phyloP scores from a whole-genome alignment of 352 stramenopile genomes.

The Phytophthora podocarpi region DNA sequence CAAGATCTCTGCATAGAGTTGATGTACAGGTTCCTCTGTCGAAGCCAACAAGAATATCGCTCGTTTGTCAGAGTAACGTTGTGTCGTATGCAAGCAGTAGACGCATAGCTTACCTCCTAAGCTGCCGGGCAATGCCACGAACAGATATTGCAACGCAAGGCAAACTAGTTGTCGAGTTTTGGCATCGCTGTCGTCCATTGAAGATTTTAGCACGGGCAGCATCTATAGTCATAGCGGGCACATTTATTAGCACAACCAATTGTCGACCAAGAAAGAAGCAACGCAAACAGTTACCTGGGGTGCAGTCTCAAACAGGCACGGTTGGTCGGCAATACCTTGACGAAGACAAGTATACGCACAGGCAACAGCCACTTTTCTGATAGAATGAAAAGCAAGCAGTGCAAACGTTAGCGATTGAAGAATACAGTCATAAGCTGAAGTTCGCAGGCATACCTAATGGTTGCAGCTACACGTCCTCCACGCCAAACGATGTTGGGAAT shows the following conservation, averaged over 20 bases:
- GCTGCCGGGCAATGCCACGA: constrained; percentile 78
- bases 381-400: neutral
- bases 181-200: constrained; percentile 87
- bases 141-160: constrained; percentile 87
- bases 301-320: constrained; percentile 84
- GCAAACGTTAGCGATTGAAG: constrained; percentile 1
- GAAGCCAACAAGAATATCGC: constrained; percentile 4
- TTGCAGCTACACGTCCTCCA: constrained; percentile 84
- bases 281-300: constrained; percentile 50
- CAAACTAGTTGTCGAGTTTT: constrained; percentile 90
- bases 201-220: constrained; percentile 88
- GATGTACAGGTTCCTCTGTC: constrained; percentile 88
- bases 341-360: constrained; percentile 87
- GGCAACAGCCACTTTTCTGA: constrained; percentile 89
- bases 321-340: constrained; percentile 70
- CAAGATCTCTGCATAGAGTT: constrained; percentile 92
- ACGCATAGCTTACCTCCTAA: constrained; percentile 55
- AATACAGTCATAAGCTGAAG: neutral
- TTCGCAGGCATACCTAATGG: constrained; percentile 60
- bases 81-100: neutral
- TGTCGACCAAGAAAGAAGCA: neutral
- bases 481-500: constrained; percentile 92
- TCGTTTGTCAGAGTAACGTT: constrained; percentile 1
- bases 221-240: constrained; percentile 48
- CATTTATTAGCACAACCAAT: neutral